These are phyloP conservation scores for Fusarium tupiense DNA, from an alignment of 2,329 filamentous ascomycete genomes.

Conservation along the genomic window DNA sequence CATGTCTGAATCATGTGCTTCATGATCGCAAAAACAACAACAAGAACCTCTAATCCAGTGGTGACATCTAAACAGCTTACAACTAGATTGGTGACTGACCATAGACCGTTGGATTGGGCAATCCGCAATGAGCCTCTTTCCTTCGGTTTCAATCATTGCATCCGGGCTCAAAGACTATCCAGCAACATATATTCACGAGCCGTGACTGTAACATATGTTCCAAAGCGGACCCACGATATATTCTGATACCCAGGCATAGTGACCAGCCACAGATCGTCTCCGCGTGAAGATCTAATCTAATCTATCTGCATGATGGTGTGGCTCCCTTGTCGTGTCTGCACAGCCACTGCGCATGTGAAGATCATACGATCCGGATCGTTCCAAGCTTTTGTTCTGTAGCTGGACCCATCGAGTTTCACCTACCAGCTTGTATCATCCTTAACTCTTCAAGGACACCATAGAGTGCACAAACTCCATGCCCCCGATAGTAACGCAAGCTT, in stretches of 20 bases:
- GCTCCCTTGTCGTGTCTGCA: background rate
- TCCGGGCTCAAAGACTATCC: too few species aligned
- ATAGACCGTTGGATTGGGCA: too few species aligned
- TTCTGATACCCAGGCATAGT: background rate
- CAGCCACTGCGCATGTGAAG: background rate
- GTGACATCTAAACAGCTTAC: accelerated
- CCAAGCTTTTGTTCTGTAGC: background rate
- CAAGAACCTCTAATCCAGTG: accelerated
- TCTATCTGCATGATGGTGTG: background rate
- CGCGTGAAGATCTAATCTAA: background rate
- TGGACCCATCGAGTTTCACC: background rate
- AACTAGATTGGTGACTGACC: too few species aligned
- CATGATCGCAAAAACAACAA: background rate
- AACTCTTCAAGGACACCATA: too few species aligned
- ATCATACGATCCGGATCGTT: background rate
- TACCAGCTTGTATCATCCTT: background rate
- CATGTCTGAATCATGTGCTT: background rate
- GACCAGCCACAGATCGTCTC: background rate
- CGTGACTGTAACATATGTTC: background rate
- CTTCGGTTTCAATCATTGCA: too few species aligned
- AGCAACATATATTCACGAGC: accelerated
- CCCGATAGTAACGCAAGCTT: too few species aligned
- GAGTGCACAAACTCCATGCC: too few species aligned
- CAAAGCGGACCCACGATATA: background rate
- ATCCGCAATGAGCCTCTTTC: too few species aligned